Conservation (phyloP, 2,329 filamentous ascomycete species). For the Amesomyces nigricolor region DNA sequence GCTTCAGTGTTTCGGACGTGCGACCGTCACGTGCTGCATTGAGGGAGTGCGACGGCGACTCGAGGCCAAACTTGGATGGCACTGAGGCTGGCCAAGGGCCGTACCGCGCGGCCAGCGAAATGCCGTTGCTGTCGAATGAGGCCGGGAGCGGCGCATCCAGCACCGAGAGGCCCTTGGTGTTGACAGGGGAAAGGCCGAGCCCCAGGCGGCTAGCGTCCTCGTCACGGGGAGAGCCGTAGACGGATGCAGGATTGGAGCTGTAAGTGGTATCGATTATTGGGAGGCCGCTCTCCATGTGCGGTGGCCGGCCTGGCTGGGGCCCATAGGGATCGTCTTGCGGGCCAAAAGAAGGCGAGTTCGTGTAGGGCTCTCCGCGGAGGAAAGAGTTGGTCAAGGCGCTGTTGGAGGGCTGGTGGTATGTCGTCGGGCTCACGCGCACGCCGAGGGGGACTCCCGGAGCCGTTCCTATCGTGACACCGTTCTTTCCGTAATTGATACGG, state of each 20-base stretch:
- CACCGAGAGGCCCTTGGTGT: constrained; percentile 71
- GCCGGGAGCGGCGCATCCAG: constrained; percentile 88
- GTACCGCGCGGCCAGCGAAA: constrained; percentile 84
- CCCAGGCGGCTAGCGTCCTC: constrained; percentile 53
- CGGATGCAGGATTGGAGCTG: constrained; percentile 50
- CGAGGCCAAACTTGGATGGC: constrained; percentile 83
- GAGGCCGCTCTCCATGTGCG: constrained; percentile 50
- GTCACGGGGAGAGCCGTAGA: constrained; percentile 78
- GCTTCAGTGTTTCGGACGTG: constrained; percentile 59
- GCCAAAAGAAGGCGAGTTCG: constrained; percentile 40
- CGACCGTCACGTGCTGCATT: constrained; percentile 54
- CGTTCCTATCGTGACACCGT: constrained; percentile 59
- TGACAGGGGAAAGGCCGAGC: constrained; percentile 72
- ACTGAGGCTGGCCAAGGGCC: constrained; percentile 90
- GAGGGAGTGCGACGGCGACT: constrained; percentile 74
- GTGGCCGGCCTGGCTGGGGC: constrained; percentile 43
- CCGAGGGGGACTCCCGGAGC: constrained; percentile 52
- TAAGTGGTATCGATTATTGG: constrained; percentile 55
- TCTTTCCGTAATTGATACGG: constrained; percentile 75
- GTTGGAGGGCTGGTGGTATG: constrained; percentile 59
- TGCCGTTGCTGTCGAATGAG: constrained; percentile 93
- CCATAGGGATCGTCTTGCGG: constrained; percentile 34
- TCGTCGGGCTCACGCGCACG: constrained; percentile 61
- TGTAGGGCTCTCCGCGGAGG: constrained; percentile 55
- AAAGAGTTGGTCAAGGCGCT: constrained; percentile 70